Evolutionary conservation across 495 filamentous ascomycete genomes (phyloP), one percentile per base, ranked within the genome.

Genomic region (Hapsidospora chrysogenum): DNA sequence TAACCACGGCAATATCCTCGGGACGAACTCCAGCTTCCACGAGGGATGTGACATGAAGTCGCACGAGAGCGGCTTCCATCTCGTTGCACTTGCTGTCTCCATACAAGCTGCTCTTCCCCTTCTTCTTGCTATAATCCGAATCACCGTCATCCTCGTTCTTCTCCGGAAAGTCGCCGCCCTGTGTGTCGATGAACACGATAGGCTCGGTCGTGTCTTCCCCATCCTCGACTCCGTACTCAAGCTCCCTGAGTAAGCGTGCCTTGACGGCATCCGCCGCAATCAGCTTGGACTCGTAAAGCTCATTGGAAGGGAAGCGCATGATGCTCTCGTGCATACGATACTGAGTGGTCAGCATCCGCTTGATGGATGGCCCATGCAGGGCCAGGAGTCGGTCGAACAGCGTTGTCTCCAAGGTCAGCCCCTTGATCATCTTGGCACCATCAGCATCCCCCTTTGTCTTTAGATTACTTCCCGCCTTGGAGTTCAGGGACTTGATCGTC

Each of bases 271-370:
- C 78, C 2, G 76, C 80, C 2, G 89, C 89, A 3, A 85, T 63
- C 3, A 99, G 63, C 40, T 75, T 73, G 2, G 63, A 66, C 29
- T 83, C 78, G 61, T 99, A 99, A 15, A 99, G 67, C 51, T 85
- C 78, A 34, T 76, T 64, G 0, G 87, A 95, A 0, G 92, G 87
- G 51, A 95, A 96, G 25, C 68, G 62, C 89, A 95, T 96, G 48
- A 99, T 96, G 33, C 64, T 67, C 47, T 83, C 77, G 53, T 99
- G 87, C 89, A 99, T 99, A 7, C 89, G 81, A 54, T 99, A 99
- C 59, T 99, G 89, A 2, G 82, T 93, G n/a, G 82, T 95, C 9
- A 96, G 67, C 78, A 95, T 89, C 17, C 79, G 63, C 60, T 96
- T 99, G 54, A 99, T 82, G 0, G 56, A 61, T 2, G 74, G 54